Evolutionary conservation across 2,329 filamentous ascomycete species (phyloP).

Genomic region (Sporothrix schenckii): DNA sequence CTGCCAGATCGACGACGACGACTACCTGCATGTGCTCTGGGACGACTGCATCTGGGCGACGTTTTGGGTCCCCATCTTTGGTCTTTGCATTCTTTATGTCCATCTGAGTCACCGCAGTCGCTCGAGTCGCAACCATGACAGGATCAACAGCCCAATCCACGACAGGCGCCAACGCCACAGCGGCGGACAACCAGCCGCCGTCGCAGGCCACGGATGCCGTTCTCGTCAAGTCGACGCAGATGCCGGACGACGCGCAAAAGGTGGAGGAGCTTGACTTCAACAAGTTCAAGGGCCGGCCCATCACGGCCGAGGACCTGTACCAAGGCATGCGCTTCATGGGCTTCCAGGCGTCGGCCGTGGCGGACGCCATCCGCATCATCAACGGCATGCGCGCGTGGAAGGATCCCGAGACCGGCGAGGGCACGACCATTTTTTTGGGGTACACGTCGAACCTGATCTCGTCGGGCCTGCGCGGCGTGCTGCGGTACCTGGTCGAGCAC

Average conservation of each 20-base stretch:
- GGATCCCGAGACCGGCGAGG: slow-evolving; percentile 75
- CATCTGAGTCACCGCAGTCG: background rate
- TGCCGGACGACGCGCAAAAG: slow-evolving; percentile 75
- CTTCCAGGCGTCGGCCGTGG: slow-evolving; percentile 70
- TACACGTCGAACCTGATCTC: slow-evolving; percentile 98
- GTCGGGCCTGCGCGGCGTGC: slow-evolving; percentile 85
- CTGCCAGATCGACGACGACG: background rate
- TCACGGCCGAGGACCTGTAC: slow-evolving; percentile 84
- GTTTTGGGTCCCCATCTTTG: background rate
- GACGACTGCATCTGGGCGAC: background rate
- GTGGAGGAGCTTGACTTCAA: slow-evolving; percentile 95
- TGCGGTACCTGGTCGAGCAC: slow-evolving; percentile 92
- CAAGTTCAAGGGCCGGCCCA: slow-evolving; percentile 69
- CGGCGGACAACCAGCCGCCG: slow-evolving; percentile 52
- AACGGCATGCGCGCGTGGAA: slow-evolving; percentile 90
- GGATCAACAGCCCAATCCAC: background rate
- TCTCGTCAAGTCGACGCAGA: slow-evolving; percentile 77
- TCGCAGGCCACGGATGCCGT: slow-evolving; percentile 75
- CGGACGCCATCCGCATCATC: slow-evolving; percentile 86
- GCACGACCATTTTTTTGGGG: slow-evolving; percentile 92
- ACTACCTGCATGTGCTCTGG: background rate
- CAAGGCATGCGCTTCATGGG: slow-evolving; percentile 85
- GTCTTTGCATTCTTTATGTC: background rate
- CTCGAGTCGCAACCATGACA: background rate
- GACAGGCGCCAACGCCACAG: background rate